Conservation (phyloP, 495 filamentous ascomycete species). For the Penicillium turbatum region DNA sequence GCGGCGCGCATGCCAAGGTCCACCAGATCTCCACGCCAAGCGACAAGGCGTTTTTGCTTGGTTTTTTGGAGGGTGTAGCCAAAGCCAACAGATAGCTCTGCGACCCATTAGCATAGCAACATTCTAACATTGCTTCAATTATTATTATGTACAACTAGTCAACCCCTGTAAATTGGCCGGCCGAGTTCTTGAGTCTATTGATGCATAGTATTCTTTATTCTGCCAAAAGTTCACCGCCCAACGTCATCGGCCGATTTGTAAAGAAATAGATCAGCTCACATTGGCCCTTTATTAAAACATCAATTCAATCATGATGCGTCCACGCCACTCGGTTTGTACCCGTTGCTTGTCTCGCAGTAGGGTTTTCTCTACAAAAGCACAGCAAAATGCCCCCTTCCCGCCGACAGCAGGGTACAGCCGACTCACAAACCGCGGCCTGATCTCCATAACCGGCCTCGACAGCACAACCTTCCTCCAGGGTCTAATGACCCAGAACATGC, state of each 20-base stretch:
- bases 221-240: slow-evolving; percentile 31
- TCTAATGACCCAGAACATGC: slow-evolving; percentile 73
- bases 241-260: slow-evolving; percentile 24
- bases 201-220: slow-evolving; percentile 11
- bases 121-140: no score
- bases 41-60: slow-evolving; percentile 74
- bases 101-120: not conserved
- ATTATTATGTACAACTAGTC: no score
- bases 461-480: slow-evolving; percentile 83
- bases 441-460: slow-evolving; percentile 74
- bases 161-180: no score
- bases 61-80: slow-evolving; percentile 64
- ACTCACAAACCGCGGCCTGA: slow-evolving; percentile 67
- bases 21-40: slow-evolving; percentile 56
- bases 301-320: slow-evolving; percentile 32
- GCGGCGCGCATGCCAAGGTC: slow-evolving; percentile 42
- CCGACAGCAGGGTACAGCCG: slow-evolving; percentile 41
- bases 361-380: slow-evolving; percentile 32
- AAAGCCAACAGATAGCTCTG: slow-evolving; percentile 36
- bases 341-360: slow-evolving; percentile 25
- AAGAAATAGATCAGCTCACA: slow-evolving; percentile 15
- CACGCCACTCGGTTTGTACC: slow-evolving; percentile 26
- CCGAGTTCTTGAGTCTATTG: no score
- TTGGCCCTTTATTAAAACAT: slow-evolving; percentile 8
- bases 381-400: slow-evolving; percentile 26